Conservation (phyloP, 495 filamentous ascomycete species). For the Astrocystis sublimbata region DNA sequence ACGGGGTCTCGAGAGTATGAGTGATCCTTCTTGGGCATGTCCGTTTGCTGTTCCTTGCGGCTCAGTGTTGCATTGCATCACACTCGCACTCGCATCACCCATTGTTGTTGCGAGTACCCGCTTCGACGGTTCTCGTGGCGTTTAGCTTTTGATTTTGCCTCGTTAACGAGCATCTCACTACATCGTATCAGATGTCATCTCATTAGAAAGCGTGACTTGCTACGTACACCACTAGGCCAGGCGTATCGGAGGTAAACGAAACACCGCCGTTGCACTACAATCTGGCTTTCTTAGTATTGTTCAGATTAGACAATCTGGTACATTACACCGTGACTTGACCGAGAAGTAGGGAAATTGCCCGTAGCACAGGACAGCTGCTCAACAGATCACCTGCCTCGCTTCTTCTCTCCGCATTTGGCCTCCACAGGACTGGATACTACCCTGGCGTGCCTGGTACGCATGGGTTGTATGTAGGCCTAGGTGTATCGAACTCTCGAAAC, state of each 20-base stretch:
- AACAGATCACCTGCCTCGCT: background rate
- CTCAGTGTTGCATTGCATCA: constrained; percentile 1
- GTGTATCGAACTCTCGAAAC: background rate
- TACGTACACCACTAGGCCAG: too few relatives aligned
- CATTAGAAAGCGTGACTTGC: background rate
- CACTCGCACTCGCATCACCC: background rate
- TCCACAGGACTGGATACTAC: background rate
- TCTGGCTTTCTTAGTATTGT: background rate
- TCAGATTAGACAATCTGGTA: background rate
- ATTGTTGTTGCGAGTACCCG: background rate
- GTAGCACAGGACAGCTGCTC: background rate
- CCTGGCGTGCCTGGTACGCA: background rate
- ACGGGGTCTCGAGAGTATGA: background rate
- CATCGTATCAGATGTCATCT: too few relatives aligned
- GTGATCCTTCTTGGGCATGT: background rate
- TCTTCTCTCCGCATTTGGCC: constrained; percentile 2
- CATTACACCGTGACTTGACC: background rate
- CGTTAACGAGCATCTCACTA: background rate
- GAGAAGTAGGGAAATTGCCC: background rate
- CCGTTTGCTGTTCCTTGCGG: background rate
- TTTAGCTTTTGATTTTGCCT: too few relatives aligned
- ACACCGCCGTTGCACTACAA: background rate
- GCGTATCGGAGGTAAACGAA: background rate
- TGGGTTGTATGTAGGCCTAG: background rate
- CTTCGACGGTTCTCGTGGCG: background rate